Evolutionary conservation across 208 protist species (phyloP).

Genomic region (Trypanosoma boissoni): DNA sequence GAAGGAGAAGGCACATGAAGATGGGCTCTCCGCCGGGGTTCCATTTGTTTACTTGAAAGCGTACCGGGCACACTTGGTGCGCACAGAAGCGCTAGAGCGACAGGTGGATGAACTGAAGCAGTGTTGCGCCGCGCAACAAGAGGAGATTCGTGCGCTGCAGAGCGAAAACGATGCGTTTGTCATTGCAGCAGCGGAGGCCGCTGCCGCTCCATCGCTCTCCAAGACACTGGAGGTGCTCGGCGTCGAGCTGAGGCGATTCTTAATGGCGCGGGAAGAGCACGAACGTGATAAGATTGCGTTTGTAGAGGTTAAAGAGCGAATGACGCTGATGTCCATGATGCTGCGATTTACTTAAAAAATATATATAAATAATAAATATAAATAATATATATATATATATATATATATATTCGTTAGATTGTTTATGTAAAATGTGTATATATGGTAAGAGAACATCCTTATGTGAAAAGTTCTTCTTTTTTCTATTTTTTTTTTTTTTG

Average conservation of each 20-base stretch:
- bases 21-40: background rate
- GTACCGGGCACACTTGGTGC: background rate
- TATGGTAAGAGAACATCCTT: too few relatives aligned
- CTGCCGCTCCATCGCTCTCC: background rate
- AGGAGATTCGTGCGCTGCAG: background rate
- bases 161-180: background rate
- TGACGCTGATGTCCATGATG: background rate
- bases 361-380: too few relatives aligned
- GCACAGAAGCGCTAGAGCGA: background rate
- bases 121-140: background rate
- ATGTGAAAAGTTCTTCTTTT: constrained; percentile 10
- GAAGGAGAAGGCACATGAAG: background rate
- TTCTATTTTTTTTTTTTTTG: too few relatives aligned
- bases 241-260: background rate
- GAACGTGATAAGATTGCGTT: constrained; percentile 3
- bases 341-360: background rate
- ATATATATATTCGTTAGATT: too few relatives aligned
- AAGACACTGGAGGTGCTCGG: background rate
- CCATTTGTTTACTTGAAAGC: background rate
- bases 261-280: constrained; percentile 9
- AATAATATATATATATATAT: too few relatives aligned
- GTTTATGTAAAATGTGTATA: too few relatives aligned
- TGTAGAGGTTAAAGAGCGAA: constrained; percentile 4
- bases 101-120: background rate
- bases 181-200: background rate